Base-by-base conservation (phyloP, 106 monocot species). In the Platanthera zijinensis region DNA sequence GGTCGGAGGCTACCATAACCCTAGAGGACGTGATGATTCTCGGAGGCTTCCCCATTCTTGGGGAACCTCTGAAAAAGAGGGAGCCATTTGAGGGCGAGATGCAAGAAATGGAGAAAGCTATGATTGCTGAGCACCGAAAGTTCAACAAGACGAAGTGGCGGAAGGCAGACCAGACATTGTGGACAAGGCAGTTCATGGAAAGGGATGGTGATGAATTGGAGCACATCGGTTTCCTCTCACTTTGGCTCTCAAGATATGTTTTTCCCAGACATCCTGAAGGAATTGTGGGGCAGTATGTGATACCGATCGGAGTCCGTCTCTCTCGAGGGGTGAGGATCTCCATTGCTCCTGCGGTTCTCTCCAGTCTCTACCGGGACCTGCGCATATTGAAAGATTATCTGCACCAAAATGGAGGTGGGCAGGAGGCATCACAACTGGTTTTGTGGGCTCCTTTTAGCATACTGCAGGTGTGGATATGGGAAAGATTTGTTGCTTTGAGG, bases 381-480 rank as follows among this genome's bases (percentile, higher is more conserved):
- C 69, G 77, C 49, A 30, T 74, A 22, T 51, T 91, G 62, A 87
- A 86, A 74, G 76, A 81, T 7, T 81, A 75, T 69, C 72, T 81
- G 12, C 46, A 17, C 15, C 30, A 52, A 5, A 48, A 21, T 19
- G 84, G 57, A 19, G 72, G 28, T 5, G 21, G 46, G 7, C 66
- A 68, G 45, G 76, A 30, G 28, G 18, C 15, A 5, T 12, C 71
- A 48, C 61, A 72, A 51, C 67, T 90, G 15, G 45, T 63, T 57
- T 57, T 83, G 1, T 89, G 82, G 85, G 85, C 89, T 6, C 91
- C 84, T 66, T 78, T 91, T 57, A 78, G 87, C 57, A 69, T 95
- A 28, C 63, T 95, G 11, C 87, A 91, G 59, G 21, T 95, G 52
- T 95, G 94, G 94, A 12, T 83, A 49, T 91, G 94, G 94, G 94